Evolutionary conservation across 148 eudicot species (phyloP).

Genomic region (Chenopodium quinoa): DNA sequence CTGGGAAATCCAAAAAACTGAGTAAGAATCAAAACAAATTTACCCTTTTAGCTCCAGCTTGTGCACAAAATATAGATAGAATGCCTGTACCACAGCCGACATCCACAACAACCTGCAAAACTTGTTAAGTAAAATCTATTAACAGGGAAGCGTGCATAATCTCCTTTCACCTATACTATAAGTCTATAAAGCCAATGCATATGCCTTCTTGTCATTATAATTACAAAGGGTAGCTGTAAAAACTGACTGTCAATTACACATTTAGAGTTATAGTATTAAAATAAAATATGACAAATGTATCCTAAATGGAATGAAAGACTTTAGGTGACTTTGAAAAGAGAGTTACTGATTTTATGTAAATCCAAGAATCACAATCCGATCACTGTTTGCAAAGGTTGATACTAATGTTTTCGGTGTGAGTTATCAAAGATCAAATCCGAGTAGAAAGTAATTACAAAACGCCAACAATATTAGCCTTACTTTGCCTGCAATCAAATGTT

Average conservation of each 20-base stretch:
- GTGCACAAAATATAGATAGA: constrained; percentile 97
- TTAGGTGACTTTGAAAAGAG: not conserved
- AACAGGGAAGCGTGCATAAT: not conserved
- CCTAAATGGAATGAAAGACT: not conserved
- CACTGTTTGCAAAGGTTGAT: not conserved
- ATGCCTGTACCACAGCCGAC: constrained; percentile 99
- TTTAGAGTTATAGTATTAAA: not conserved
- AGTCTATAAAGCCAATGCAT: not conserved
- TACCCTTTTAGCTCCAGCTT: constrained; percentile 94
- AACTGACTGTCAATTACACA: not conserved
- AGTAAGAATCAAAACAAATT: not conserved
- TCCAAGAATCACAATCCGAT: not conserved
- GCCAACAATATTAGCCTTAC: constrained; percentile 38
- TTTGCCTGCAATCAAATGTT: constrained; percentile 75
- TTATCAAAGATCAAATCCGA: not conserved
- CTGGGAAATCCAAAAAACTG: not conserved
- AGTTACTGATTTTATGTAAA: not conserved
- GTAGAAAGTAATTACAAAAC: not conserved
- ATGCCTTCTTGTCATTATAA: not conserved
- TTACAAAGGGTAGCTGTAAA: not conserved
- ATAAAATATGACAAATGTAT: not conserved
- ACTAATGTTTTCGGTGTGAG: not conserved
- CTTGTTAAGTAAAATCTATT: constrained; percentile 12
- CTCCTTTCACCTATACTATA: not conserved
- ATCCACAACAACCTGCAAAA: constrained; percentile 86